A percentile compares a stretch with the other conserved stretches of the same genome.
Evolutionary conservation across 176 grass and related monocot species (phyloP).

Genomic region (Oropetium thomaeum): DNA sequence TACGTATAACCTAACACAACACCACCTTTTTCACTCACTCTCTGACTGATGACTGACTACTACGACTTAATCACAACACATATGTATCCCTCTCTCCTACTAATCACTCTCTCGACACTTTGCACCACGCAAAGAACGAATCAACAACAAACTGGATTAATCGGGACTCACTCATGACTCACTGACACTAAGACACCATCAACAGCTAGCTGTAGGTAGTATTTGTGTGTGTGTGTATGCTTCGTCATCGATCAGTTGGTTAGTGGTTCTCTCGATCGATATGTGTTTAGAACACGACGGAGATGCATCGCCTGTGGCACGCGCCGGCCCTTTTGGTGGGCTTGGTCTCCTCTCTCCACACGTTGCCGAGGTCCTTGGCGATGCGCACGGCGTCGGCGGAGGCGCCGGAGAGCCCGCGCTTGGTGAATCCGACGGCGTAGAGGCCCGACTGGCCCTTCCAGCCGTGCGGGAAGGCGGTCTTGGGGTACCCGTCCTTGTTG

Average conservation of each 20-base stretch:
- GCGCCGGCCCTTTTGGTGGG: constrained; percentile 49
- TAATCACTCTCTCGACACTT: background rate
- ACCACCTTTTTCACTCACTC: background rate
- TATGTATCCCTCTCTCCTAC: too few relatives aligned
- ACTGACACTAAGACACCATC: constrained; percentile 17
- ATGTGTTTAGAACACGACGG: constrained; percentile 56
- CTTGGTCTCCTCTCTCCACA: constrained; percentile 85
- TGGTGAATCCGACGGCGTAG: constrained; percentile 90
- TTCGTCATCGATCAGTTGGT: background rate
- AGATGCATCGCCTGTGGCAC: constrained; percentile 78
- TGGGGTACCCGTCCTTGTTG: constrained; percentile 78
- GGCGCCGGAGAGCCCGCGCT: constrained; percentile 62
- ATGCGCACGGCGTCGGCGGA: constrained; percentile 76
- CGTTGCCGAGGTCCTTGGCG: constrained; percentile 53
- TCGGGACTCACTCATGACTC: background rate
- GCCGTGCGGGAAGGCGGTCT: constrained; percentile 52
- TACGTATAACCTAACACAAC: constrained; percentile 35
- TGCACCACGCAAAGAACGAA: constrained; percentile 33
- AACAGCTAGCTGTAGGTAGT: too few relatives aligned
- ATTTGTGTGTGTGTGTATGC: background rate
- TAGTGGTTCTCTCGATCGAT: too few relatives aligned
- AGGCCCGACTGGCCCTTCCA: constrained; percentile 70
- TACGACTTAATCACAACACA: background rate
- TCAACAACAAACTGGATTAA: constrained; percentile 41
- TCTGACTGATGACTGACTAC: background rate